Evolutionary conservation across 495 filamentous ascomycete genomes (phyloP).

Genomic region (Aspergillus carlsbadensis): DNA sequence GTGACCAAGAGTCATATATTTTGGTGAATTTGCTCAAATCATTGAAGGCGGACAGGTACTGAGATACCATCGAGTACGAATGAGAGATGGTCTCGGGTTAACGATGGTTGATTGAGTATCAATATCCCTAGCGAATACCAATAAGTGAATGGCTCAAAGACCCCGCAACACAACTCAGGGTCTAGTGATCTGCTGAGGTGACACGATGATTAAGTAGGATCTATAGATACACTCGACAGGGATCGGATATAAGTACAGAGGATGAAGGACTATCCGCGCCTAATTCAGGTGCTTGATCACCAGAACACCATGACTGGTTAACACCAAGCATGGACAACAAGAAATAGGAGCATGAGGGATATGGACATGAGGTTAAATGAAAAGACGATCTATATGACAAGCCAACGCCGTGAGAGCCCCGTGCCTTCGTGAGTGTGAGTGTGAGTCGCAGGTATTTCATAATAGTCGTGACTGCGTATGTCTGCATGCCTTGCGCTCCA

Average conservation of each 20-base stretch:
- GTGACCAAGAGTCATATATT: no score
- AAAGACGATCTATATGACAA: background rate
- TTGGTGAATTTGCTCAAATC: no score
- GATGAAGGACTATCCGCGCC: background rate
- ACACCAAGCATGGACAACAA: background rate
- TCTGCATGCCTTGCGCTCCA: background rate
- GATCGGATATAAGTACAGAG: constrained; percentile 7
- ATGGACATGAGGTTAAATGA: background rate
- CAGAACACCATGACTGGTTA: background rate
- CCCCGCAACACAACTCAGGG: background rate
- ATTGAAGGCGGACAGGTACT: no score
- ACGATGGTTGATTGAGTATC: constrained; percentile 2
- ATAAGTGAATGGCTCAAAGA: no score
- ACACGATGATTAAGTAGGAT: constrained; percentile 5
- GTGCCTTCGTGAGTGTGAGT: constrained; percentile 5
- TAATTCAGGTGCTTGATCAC: background rate
- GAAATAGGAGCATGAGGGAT: background rate
- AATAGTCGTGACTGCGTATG: constrained; percentile 2
- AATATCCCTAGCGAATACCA: background rate
- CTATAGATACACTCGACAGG: background rate
- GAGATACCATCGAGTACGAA: no score
- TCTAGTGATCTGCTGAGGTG: no score
- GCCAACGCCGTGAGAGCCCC: constrained; percentile 4
- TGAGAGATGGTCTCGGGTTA: background rate
- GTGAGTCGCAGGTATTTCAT: constrained; percentile 8